A percentile compares a stretch with the other conserved stretches of the same genome.
Conservation (phyloP, 2,329 filamentous ascomycete species). For the Botrytis cinerea region DNA sequence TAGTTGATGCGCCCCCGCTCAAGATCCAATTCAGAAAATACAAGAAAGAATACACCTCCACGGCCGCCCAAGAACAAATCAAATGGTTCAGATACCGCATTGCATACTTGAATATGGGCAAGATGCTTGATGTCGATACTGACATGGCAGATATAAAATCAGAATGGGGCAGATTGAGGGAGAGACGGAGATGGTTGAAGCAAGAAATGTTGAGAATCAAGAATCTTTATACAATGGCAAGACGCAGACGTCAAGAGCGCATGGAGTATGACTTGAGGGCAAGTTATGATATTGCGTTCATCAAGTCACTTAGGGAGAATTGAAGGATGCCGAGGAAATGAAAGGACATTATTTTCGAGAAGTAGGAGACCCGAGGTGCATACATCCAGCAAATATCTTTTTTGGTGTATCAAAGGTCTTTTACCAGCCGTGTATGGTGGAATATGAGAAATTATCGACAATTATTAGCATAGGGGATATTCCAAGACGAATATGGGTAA, state of each 20-base stretch:
- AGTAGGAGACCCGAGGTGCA: conserved; percentile 4
- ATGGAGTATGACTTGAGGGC: background rate
- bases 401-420: conserved; percentile 14
- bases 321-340: background rate
- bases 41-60: conserved; percentile 15
- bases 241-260: background rate
- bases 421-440: background rate
- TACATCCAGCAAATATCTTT: conserved; percentile 12
- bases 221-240: background rate
- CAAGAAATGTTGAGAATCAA: conserved; percentile 17
- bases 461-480: conserved; percentile 2
- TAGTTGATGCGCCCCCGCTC: background rate
- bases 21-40: background rate
- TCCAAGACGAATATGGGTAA: background rate
- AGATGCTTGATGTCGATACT: background rate
- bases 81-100: background rate
- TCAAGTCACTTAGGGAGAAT: conserved; percentile 5
- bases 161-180: background rate
- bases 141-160: background rate
- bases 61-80: background rate
- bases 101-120: background rate
- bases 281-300: conserved; percentile 7
- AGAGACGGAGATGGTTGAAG: conserved; percentile 19
- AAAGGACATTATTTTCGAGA: background rate
- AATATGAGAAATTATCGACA: background rate